Conservation (phyloP, 2,329 filamentous ascomycete species). For the Trichoderma atrobrunneum region DNA sequence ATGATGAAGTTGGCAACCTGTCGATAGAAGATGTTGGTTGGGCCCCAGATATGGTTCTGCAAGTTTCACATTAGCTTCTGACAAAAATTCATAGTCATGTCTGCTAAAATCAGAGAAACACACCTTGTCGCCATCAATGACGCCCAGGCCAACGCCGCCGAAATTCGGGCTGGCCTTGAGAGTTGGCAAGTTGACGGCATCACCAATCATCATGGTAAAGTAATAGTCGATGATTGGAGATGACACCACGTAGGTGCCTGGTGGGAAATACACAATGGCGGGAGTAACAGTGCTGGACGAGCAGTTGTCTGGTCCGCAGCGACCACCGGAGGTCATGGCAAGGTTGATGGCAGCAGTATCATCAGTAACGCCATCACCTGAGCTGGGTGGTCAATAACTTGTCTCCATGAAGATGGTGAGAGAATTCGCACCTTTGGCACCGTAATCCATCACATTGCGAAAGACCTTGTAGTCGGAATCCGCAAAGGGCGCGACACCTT, state of each 20-base stretch:
- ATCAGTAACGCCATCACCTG: constrained; percentile 26
- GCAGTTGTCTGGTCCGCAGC: neutral
- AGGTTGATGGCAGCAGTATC: constrained; percentile 37
- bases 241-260: constrained; percentile 55
- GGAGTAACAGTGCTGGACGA: constrained; percentile 32
- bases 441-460: constrained; percentile 23
- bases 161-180: neutral
- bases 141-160: constrained; percentile 25
- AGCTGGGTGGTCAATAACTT: neutral
- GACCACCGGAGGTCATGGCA: constrained; percentile 30
- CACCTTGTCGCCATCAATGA: neutral
- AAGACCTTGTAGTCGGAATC: constrained; percentile 27
- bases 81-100: neutral
- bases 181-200: neutral
- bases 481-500: neutral
- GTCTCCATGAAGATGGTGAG: neutral
- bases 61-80: neutral
- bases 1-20: constrained; percentile 3
- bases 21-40: neutral
- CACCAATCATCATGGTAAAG: constrained; percentile 33
- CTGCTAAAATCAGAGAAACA: neutral
- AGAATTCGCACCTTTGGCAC: neutral
- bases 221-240: constrained; percentile 58
- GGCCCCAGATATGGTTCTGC: constrained; percentile 23
- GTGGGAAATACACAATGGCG: constrained; percentile 38